Evolutionary conservation across 2,329 filamentous ascomycete genomes (phyloP), one percentile per base, ranked within the genome.

Genomic region (Cordyceps farinosa): DNA sequence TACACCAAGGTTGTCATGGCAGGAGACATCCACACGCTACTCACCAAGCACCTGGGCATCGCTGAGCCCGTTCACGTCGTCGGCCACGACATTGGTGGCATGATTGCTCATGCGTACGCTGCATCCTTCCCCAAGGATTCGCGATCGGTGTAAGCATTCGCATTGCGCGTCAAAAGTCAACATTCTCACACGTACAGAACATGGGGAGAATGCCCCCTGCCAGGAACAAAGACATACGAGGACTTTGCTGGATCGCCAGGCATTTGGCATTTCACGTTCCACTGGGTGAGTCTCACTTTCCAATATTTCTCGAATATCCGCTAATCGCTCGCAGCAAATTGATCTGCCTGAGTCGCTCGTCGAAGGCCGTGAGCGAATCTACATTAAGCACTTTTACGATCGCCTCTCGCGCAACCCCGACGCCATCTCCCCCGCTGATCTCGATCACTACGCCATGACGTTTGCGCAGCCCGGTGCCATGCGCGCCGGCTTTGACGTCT

Each of bases 61-160:
- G 13, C 38, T 82, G 0, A 75, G 15, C 72, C 75, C 13, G 70
- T 79, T 4, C 77, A 81, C 63, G 67, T 81, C 3, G 74, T 81
- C 0, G 79, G 79, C 10, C 77, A 82, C 59, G 79, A 81, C 61
- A 80, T 81, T 27, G 78, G 79, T 17, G 78, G 78, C 48, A 81
- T 81, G 78, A 74, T 81, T 45, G 61, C 61, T 17, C 32, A 77
- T 64, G 74, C 77, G 5, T 78, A 78, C 63, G 77, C 74, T 5
- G 67, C 70, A 1, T 72, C 70, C 1, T 76, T 75, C 51, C 70
- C 77, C 0, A 66, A 72, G 1, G 65, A 71, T 42, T 71, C 74
- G 38, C 38, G 38, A 10, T 15, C 38, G 10, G 38, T 40, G 38
- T 40, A 40, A 15, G 38, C 15, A 13, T 40, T 40, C 11, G 2